A percentile compares a stretch with the other conserved stretches of the same genome.
Conservation (phyloP, 1,284 basidiomycete genomes). For the Pterulicium gracile region DNA sequence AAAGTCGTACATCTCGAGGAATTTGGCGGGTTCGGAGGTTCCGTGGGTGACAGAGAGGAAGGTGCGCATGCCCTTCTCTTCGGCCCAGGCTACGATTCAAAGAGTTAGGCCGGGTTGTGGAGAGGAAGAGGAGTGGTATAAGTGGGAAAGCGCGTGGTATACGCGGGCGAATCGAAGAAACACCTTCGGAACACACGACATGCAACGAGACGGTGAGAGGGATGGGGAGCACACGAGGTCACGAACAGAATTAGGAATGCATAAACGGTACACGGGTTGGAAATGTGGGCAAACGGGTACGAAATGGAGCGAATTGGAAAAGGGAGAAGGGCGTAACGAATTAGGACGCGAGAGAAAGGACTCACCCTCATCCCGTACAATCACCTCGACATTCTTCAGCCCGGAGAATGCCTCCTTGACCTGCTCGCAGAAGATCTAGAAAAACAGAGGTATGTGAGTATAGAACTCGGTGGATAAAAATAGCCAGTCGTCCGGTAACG, state of each 20-base stretch:
- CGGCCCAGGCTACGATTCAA: slow-evolving; percentile 54
- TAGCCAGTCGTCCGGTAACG: no score
- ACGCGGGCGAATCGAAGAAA: slow-evolving; percentile 3
- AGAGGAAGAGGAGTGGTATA: neutral
- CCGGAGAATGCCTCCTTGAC: slow-evolving; percentile 59
- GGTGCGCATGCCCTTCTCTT: slow-evolving; percentile 74
- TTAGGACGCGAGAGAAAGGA: neutral
- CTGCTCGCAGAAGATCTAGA: slow-evolving; percentile 65
- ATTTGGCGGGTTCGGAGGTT: slow-evolving; percentile 74
- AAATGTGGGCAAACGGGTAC: no score
- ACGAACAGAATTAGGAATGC: no score
- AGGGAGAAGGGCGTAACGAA: neutral
- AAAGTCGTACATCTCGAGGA: slow-evolving; percentile 82
- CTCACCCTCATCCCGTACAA: slow-evolving; percentile 66
- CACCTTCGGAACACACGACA: no score
- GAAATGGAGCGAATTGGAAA: no score
- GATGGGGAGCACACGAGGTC: no score
- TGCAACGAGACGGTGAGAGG: no score
- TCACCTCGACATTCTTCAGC: slow-evolving; percentile 59
- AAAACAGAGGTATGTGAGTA: no score
- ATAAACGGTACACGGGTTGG: no score
- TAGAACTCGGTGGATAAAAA: no score
- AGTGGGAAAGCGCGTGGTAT: neutral
- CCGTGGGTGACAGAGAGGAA: slow-evolving; percentile 87
- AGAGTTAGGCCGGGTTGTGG: neutral